Percentiles rank a stretch among this genome's conserved stretches.
Conservation (phyloP, 2,329 filamentous ascomycete genomes). For the Neofusicoccum parvum region DNA sequence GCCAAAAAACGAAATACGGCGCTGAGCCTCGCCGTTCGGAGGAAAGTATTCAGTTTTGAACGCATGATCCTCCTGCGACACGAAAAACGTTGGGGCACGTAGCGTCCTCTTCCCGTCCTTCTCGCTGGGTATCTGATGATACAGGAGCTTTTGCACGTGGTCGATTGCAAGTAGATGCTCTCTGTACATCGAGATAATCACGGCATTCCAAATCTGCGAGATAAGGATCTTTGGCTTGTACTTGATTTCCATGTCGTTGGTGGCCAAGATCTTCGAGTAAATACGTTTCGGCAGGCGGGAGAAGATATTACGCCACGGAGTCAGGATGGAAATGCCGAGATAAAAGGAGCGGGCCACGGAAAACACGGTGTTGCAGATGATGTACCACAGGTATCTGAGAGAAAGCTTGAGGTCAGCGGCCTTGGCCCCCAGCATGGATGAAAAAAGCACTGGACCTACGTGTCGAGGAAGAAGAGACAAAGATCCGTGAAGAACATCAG, state of each 20-base stretch:
- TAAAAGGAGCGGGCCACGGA: conserved; percentile 97
- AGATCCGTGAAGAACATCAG: conserved; percentile 94
- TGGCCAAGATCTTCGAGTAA: conserved; percentile 96
- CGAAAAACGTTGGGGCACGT: conserved; percentile 95
- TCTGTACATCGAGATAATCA: conserved; percentile 99
- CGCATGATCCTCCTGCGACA: conserved; percentile 97
- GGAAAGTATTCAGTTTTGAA: conserved; percentile 99
- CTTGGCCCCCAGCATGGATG: not conserved
- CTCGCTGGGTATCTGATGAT: conserved; percentile 97
- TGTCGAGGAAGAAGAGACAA: conserved; percentile 97
- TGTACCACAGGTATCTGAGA: conserved; percentile 82
- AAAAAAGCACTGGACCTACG: conserved; percentile 47
- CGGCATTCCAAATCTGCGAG: conserved; percentile 98
- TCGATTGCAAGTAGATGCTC: conserved; percentile 97
- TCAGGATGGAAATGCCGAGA: conserved; percentile 96
- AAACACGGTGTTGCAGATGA: conserved; percentile 88
- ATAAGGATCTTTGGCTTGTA: conserved; percentile 99
- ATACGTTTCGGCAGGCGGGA: conserved; percentile 97
- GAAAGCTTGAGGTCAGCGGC: not conserved
- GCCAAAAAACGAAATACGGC: conserved; percentile 97
- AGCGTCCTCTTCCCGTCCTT: conserved; percentile 97
- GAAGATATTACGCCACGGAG: conserved; percentile 98
- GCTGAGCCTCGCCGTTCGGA: conserved; percentile 88
- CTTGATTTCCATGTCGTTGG: conserved; percentile 99
- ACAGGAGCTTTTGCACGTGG: conserved; percentile 96